A percentile compares a stretch with the other conserved stretches of the same genome.
These are phyloP conservation scores for Yamadazyma atlantica DNA, from an alignment of 1,139 yeast genomes.

Conservation along the genomic window DNA sequence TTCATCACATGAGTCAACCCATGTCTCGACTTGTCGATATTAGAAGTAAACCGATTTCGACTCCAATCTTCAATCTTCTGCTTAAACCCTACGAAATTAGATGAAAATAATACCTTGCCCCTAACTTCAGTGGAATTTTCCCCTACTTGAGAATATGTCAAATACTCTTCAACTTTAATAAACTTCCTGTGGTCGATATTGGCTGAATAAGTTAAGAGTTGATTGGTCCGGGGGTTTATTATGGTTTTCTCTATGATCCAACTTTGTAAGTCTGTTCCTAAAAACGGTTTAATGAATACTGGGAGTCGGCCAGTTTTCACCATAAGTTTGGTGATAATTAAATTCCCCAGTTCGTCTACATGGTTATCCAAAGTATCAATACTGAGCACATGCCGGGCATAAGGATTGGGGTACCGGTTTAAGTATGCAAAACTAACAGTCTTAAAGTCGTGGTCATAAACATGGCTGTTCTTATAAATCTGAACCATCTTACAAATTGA, in stretches of 20 bases:
- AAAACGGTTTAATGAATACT: conserved; percentile 70
- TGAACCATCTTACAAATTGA: conserved; percentile 53
- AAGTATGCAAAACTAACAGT: conserved; percentile 79
- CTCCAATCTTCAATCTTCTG: conserved; percentile 85
- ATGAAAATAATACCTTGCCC: conserved; percentile 66
- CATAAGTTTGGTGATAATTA: conserved; percentile 73
- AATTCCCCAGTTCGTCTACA: conserved; percentile 61
- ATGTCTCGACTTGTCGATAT: conserved; percentile 62
- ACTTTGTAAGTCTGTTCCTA: conserved; percentile 70
- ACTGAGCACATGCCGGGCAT: conserved; percentile 82
- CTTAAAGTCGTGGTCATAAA: conserved; percentile 62
- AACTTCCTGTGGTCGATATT: conserved; percentile 85
- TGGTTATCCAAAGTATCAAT: conserved; percentile 70
- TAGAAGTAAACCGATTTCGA: conserved; percentile 63
- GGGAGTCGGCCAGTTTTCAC: conserved; percentile 84
- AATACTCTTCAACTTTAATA: conserved; percentile 76
- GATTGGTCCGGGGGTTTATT: conserved; percentile 60
- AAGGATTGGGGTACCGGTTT: conserved; percentile 89
- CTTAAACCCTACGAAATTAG: conserved; percentile 70
- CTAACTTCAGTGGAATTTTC: conserved; percentile 37
- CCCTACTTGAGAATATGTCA: conserved; percentile 38
- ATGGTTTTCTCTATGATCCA: conserved; percentile 84
- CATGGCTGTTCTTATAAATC: conserved; percentile 56
- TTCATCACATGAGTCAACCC: conserved; percentile 80
- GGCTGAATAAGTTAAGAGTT: conserved; percentile 71